Evolutionary conservation across 2,329 filamentous ascomycete species (phyloP).

Genomic region (Talaromyces islandicus): DNA sequence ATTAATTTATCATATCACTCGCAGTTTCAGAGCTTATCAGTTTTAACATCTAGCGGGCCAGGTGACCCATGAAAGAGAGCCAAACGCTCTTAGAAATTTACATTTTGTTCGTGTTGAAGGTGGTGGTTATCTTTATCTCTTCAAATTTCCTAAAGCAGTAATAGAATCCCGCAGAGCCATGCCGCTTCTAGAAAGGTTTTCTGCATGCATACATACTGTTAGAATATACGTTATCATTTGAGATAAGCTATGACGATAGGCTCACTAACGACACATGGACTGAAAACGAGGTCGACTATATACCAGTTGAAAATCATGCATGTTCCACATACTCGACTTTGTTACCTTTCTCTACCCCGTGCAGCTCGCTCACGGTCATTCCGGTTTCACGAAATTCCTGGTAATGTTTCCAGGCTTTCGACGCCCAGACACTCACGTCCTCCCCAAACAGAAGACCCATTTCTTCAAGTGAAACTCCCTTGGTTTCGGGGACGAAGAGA

Average conservation of each 20-base stretch:
- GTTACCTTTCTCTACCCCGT: neutral
- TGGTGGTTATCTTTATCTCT: no score
- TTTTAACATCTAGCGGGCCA: no score
- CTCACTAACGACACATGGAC: neutral
- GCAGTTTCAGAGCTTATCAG: no score
- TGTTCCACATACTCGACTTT: conserved; percentile 3
- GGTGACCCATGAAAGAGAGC: no score
- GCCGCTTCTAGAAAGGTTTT: no score
- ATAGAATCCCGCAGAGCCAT: no score
- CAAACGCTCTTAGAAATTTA: no score
- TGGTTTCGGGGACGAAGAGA: conserved; percentile 4
- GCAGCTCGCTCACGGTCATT: conserved; percentile 3
- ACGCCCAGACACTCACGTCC: neutral
- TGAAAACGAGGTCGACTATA: neutral
- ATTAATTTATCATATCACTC: no score
- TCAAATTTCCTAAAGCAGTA: no score
- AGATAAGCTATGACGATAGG: neutral
- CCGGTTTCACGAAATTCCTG: conserved; percentile 4
- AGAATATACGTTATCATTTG: no score
- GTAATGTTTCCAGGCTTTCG: conserved; percentile 4
- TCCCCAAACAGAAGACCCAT: conserved; percentile 6
- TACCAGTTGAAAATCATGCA: conserved; percentile 14
- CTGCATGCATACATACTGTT: no score
- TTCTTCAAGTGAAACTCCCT: conserved; percentile 3
- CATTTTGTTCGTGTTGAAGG: no score